Base-by-base conservation (phyloP, 2,329 filamentous ascomycete species). In the Exophiala dermatitidis region DNA sequence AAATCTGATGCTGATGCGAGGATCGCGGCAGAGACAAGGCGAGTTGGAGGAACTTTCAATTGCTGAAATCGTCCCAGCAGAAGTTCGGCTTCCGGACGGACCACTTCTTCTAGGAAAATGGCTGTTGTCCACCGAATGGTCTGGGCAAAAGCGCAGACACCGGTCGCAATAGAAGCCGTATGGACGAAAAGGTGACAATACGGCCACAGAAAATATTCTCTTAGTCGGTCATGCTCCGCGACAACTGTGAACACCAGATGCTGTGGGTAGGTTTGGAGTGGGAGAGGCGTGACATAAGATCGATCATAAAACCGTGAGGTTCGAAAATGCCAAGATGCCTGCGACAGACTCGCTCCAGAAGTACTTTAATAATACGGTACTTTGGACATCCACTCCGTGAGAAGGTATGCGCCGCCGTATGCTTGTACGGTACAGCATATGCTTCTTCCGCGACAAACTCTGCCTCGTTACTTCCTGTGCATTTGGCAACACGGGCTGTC, bases 271-370 rank as follows among this genome's bases (percentile, higher is more conserved):
- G 34, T 12, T 37, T 19, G 12, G 30, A 44, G 43, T 33, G 29
- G 50, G 30, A 50, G 41, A 47, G 37, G 36, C 52, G 43, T 46
- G 52, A 50, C 33, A 34, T 46, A 40, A 29, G 40, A 28, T 34
- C 32, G 32, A 42, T 33, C 40, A 38, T 44, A 50, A 50, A 45
- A 10, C 42, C 42, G n/a, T 52, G 50, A 52, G 49, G 50, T 52
- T 52, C 50, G 41, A 46, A 42, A 47, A 43, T 50, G 52, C 52
- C 52, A 54, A 54, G 52, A 43, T 36, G 42, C 7, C 28, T 32
- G 30, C 42, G 29, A 29, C n/a, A n/a, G 40, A 36, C 19, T 19
- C 19, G 19, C 19, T 19, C 19, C 19, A 2, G 19, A 19, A 19
- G 19, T 19, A 19, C 19, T 19, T 19, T 19, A 19, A 19, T 19